Evolutionary conservation across 345 rosid genomes (phyloP).

Genomic region (Eucalyptus globulus): DNA sequence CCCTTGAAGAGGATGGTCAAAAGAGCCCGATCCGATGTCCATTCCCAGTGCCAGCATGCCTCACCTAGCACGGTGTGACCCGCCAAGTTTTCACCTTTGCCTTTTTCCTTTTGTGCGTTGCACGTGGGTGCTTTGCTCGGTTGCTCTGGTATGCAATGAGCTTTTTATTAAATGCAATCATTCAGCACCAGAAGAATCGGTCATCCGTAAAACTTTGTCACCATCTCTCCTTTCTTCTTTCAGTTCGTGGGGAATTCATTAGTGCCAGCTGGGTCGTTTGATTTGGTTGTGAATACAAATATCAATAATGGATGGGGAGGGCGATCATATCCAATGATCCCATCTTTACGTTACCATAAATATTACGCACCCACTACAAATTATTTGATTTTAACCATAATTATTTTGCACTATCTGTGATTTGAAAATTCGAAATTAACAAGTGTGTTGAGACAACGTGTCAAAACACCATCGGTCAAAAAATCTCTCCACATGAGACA

Average conservation of each 20-base stretch:
- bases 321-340: not conserved
- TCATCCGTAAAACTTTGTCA: not conserved
- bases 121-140: not conserved
- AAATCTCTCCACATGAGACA: not conserved
- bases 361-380: not conserved
- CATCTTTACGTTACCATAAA: not conserved
- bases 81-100: not conserved
- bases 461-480: accelerated
- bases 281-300: not conserved
- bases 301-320: not conserved
- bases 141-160: not conserved
- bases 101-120: not conserved
- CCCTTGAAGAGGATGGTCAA: not conserved
- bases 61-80: not conserved
- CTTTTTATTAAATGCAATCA: not conserved
- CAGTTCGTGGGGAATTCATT: not conserved
- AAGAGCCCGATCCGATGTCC: not conserved
- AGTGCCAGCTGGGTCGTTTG: not conserved
- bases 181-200: not conserved
- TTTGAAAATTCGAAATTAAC: not conserved
- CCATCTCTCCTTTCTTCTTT: not conserved
- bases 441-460: not conserved
- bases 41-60: not conserved
- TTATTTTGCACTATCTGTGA: accelerated
- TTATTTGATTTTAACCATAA: not conserved